Base-by-base conservation (phyloP, 768 basidiomycete species). In the Lactarius indigo region DNA sequence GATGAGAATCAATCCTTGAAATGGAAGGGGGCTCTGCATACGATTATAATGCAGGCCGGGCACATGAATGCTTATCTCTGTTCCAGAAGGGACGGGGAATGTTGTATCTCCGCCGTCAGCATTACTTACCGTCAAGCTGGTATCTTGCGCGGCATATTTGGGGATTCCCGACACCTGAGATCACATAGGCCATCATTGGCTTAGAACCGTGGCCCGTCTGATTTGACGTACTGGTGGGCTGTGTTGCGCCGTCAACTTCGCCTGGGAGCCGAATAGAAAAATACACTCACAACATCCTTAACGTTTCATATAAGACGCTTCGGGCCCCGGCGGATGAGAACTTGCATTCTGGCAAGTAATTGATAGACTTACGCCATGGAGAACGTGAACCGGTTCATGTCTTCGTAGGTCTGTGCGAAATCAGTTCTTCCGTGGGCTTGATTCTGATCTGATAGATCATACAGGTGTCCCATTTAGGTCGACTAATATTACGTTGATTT, bases 41-140 rank as follows among this genome's bases (percentile, higher is more conserved):
- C 84, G 82, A 69, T 85, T 85, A 65, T 84, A 79, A 68, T 85
- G 84, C 31, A 85, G 64, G 12, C 77, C 83, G 28, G 77, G 72
- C 2, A 77, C 73, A 68, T 78, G 73, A 17, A 85, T 71, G 0
- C 65, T 61, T n/a, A 85, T 66, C 13, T 66, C 56, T 7, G 79
- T 78, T 39, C 79, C 83, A 64, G 79, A 78, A 8, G 83, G 83
- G 54, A 85, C 73, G 10, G 78, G 76, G 9, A 85, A 72, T 0
- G 73, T 73, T 31, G 70, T 74, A 57, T 75, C 77, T 66, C 80
- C 78, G 30, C 82, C 84, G 9, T 76, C 69, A 6, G 67, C 78
- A 9, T 73, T 77, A 7, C 74, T 73, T 5, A 74, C 70, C 35
- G 81, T 69, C 28, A 77, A 70, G 20, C 74, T 76, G 0, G 83